A percentile compares a stretch with the other conserved stretches of the same genome.
phyloP scores from a whole-genome alignment of 192 early-diverging fungal species.

The Podila clonocystis region DNA sequence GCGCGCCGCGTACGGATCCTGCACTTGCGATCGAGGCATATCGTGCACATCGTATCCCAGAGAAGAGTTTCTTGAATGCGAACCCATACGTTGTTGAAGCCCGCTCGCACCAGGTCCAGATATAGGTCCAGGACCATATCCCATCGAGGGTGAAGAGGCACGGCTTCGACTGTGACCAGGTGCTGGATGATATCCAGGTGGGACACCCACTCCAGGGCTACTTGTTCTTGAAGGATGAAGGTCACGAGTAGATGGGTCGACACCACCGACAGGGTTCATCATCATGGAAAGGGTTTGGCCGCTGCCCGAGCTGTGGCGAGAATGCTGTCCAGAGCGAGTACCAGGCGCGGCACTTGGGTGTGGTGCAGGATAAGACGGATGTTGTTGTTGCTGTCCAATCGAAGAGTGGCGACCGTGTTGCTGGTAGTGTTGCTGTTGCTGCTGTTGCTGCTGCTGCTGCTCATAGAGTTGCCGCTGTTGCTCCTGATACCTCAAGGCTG shows the following conservation, averaged over 20 bases:
- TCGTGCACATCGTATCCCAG: background rate
- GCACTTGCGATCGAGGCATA: background rate
- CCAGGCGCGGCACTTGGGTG: background rate
- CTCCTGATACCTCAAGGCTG: conserved; percentile 1
- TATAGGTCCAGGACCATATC: background rate
- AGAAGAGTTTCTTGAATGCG: background rate
- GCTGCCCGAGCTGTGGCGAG: conserved; percentile 25
- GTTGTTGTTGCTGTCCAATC: conserved; percentile 16
- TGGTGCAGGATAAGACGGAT: background rate
- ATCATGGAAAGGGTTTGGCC: conserved; percentile 20
- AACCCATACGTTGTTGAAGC: background rate
- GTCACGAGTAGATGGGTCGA: conserved; percentile 1
- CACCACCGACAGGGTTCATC: conserved; percentile 16
- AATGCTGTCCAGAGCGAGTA: conserved; percentile 20
- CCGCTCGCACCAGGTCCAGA: background rate
- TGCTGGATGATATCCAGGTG: background rate
- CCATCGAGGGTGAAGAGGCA: background rate
- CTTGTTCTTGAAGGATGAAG: conserved; percentile 10
- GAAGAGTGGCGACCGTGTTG: conserved; percentile 8
- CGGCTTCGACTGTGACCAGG: background rate
- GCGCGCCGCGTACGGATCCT: background rate
- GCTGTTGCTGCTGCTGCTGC: conserved; percentile 19
- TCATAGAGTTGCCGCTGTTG: conserved; percentile 6
- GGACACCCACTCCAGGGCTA: conserved; percentile 11
- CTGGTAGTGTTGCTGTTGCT: background rate